Base-by-base conservation (phyloP, 2,329 filamentous ascomycete species). In the Cryphonectria radicalis region DNA sequence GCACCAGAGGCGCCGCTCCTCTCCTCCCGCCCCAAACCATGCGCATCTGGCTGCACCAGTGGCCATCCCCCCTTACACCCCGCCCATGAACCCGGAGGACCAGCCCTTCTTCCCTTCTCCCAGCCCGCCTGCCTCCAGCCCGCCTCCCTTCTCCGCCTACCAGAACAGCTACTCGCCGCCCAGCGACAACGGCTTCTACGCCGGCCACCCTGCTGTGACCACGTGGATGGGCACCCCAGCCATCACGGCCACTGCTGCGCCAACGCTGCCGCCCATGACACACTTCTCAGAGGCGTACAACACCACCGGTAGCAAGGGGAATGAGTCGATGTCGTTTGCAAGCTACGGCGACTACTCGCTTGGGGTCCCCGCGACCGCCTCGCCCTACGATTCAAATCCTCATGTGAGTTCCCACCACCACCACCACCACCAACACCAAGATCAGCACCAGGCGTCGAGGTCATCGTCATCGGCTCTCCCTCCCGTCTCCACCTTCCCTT, bases 111-210 rank as follows among this genome's bases (percentile, higher is more conserved):
- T 93, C 81, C 81, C 85, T 43, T 84, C 79, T 42, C 72, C 72
- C 42, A 73, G 72, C 59, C 72, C 72, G 25, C 72, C 72, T 3
- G 72, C 72, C 17, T 57, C 69, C 66, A 73, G 69, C 78, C 92
- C 91, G 70, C 92, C 92, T 68, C 91, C 91, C 70, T 89, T 91
- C 66, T 91, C 92, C 77, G 82, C 84, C 68, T 93, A 92, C 82
- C 72, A 73, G 19, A 86, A 89, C 68, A 81, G 89, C n/a, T 92
- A 93, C 77, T 87, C 89, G 19, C 86, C 89, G 59, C 87, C 90
- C 32, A 91, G 93, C 74, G 88, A 90, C 67, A 71, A 67, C 50
- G 69, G 69, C 78, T 84, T 90, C 67, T 69, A 69, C 60, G 13
- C 28, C 22, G 32, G n/a, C 13, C 59, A 69, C 67, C 67, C 67